Conservation (phyloP, 176 grass and related monocot genomes). For the Metroxylon sagu region DNA sequence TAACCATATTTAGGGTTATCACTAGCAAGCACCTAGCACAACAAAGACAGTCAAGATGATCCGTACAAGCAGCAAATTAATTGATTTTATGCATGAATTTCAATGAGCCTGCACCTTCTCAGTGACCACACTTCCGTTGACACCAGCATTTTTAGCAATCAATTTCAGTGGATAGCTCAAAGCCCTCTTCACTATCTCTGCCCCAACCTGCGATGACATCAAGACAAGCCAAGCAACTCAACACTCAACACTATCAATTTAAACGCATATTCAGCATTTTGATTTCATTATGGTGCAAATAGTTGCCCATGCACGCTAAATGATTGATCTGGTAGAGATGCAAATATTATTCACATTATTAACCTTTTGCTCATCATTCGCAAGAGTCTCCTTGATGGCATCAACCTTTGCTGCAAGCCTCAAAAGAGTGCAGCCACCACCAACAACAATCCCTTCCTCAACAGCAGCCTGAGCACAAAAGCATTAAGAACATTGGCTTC, state of each 20-base stretch:
- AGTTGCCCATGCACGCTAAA: no score
- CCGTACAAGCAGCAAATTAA: neutral
- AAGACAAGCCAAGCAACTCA: neutral
- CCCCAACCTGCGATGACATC: constrained; percentile 59
- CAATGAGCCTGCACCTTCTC: constrained; percentile 51
- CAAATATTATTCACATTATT: neutral
- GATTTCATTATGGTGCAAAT: no score
- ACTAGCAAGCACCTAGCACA: constrained; percentile 60
- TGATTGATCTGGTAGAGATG: neutral
- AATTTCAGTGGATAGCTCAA: constrained; percentile 91
- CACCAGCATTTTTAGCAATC: constrained; percentile 96
- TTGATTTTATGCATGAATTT: neutral
- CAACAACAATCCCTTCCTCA: constrained; percentile 98
- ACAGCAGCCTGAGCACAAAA: constrained; percentile 62
- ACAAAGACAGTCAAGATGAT: neutral
- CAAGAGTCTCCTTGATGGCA: constrained; percentile 81
- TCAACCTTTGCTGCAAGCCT: constrained; percentile 82
- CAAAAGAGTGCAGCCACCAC: constrained; percentile 91
- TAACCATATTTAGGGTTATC: constrained; percentile 81
- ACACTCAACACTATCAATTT: no score
- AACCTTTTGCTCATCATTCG: constrained; percentile 99
- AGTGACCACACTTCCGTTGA: constrained; percentile 87
- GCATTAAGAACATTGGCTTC: neutral
- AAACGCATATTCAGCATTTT: no score
- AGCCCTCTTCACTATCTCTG: constrained; percentile 85